Evolutionary conservation across 805 yeast genomes (phyloP).

Genomic region (Teunomyces kruisii): DNA sequence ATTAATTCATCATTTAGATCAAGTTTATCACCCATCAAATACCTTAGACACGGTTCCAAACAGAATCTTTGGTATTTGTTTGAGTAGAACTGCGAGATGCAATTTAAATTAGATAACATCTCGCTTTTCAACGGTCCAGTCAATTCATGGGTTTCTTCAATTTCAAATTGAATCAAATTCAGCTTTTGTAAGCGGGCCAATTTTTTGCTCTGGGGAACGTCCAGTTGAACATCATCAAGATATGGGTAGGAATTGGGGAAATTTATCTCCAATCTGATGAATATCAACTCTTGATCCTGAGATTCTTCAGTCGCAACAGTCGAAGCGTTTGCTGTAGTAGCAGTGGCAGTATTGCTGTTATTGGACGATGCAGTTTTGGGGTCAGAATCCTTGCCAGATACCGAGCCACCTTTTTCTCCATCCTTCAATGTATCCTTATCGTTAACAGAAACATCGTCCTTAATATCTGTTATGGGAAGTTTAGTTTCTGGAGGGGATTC

Average conservation of each 20-base stretch:
- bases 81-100: constrained; percentile 58
- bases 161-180: constrained; percentile 43
- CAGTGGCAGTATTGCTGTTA: neutral
- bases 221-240: constrained; percentile 41
- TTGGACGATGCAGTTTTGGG: neutral
- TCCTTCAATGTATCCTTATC: neutral
- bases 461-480: neutral
- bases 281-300: constrained; percentile 48
- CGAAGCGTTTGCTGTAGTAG: neutral
- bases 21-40: constrained; percentile 76
- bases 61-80: constrained; percentile 60
- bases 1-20: constrained; percentile 38
- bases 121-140: constrained; percentile 47
- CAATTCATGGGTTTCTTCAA: constrained; percentile 80
- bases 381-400: neutral
- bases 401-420: neutral
- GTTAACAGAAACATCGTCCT: constrained; percentile 1
- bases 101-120: constrained; percentile 51
- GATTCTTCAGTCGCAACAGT: constrained; percentile 35
- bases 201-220: constrained; percentile 12
- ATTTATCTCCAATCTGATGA: constrained; percentile 65
- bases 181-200: constrained; percentile 19
- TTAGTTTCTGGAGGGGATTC: constrained; percentile 2
- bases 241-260: constrained; percentile 77
- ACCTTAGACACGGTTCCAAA: constrained; percentile 76